Base-by-base conservation (phyloP, 768 basidiomycete species). In the Mycena indigotica region DNA sequence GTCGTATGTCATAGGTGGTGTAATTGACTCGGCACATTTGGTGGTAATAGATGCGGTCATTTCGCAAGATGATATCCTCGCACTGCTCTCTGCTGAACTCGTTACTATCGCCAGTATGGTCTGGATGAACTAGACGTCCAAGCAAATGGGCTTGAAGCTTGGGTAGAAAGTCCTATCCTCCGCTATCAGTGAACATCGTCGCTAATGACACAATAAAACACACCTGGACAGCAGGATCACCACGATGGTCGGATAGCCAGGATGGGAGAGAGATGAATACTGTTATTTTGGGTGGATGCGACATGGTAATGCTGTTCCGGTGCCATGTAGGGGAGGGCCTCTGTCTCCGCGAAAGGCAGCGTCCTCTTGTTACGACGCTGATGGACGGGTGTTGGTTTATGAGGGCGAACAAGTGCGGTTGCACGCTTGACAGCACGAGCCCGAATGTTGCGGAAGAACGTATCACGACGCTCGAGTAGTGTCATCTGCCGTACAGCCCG, bases 1-100 rank as follows among this genome's bases (percentile, higher is more conserved):
- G 28, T 1, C 48, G 38, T 2, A 58, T 26, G 23, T 58, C 52
- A 28, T 58, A 58, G 3, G 32, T 73, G 0, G 72, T 75, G 53
- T 74, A 75, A 59, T 74, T 73, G 46, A 76, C 30, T 0, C 65
- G 66, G 3, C 73, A 5, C n/a, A 62, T 53, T 38, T 65, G 65
- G 57, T 73, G 70, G 12, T 2, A 28, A 35, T 55, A 73, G 30
- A 68, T 52, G 32, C 15, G 52, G 57, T 49, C 59, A 55, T 67
- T 70, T 5, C 4, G 3, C 2, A 63, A 5, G 5, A 15, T 3
- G 1, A 59, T 21, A 4, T 24, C 24, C 35, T 0, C 15, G 2
- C 15, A 40, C 19, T 59, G 3, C 1, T 17, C 46, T 2, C 17
- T 3, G 2, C 46, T 53, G 52, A 57, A 57, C 21, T 61, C 55